Evolutionary conservation across 768 basidiomycete species (phyloP), one percentile per base, ranked within the genome.

Genomic region (Dioszegia hungarica): DNA sequence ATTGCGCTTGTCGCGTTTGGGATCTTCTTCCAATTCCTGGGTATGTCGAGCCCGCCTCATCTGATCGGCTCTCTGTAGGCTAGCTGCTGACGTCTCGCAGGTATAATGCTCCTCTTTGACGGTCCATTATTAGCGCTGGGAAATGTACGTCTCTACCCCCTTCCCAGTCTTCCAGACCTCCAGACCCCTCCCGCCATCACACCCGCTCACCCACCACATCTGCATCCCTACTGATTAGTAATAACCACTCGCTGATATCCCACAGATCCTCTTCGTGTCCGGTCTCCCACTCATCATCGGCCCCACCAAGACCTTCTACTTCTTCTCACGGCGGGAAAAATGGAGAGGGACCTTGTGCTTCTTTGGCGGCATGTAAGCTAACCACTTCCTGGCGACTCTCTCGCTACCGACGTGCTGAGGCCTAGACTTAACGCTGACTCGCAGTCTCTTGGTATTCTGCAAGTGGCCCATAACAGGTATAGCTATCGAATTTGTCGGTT

Each of bases 1-100:
- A 93, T 98, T 57, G 93, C 90, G 47, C 84, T 98, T 63, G 97
- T 94, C 40, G 89, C 92, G 17, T 95, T 95, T 68, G 95, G 95
- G 51, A 86, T 82, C 36, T 80, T 94, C 59, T 99, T 99, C 81
- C 94, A 98, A 88, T 81, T 98, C 70, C 81, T 99, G 36, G 95
- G 95, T 75, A 45, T 50, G 44, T 38, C 43, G 5, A 20, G 24
- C 24, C 39, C 40, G 19, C 39, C 11, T 43, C 5, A 9, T 27
- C 12, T 39, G 5, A 17, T 40, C 5, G 22, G 14, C 14, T 6
- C 22, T 29, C 1, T 12, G 25, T 48, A 41, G 5, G 51, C 28
- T 38, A 14, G n/a, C n/a, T n/a, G n/a, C n/a, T n/a, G n/a, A n/a
- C n/a, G n/a, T n/a, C n/a, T 25, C 25, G 22, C 34, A 71, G 74